Percentiles rank a stretch among this genome's conserved stretches.
phyloP scores from a whole-genome alignment of 495 filamentous ascomycete genomes.

The Bacidia rubella region DNA sequence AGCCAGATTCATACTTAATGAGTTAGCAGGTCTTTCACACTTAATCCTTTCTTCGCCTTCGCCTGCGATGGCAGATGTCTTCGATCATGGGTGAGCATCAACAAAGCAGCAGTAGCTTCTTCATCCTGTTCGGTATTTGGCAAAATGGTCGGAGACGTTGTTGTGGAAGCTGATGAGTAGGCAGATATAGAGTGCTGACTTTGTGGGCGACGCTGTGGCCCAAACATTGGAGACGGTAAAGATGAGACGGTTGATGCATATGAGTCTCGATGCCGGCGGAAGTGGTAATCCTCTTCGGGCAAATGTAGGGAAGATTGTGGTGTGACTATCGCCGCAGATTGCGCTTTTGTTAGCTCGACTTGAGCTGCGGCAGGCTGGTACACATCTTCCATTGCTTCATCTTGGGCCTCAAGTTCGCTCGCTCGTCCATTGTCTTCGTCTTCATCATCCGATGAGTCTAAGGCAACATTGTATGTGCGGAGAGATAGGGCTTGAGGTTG shows the following conservation, averaged over 20 bases:
- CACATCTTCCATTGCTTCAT: constrained; percentile 12
- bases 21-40: constrained; percentile 63
- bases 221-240: constrained; percentile 32
- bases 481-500: constrained; percentile 14
- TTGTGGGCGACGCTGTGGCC: constrained; percentile 15
- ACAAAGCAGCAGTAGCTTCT: constrained; percentile 64
- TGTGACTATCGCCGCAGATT: constrained; percentile 1
- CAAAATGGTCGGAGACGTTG: constrained; percentile 26
- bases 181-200: constrained; percentile 16
- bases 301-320: constrained; percentile 15
- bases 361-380: background rate
- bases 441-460: constrained; percentile 20
- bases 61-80: constrained; percentile 22
- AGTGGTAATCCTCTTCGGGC: constrained; percentile 19
- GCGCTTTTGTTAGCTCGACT: constrained; percentile 15
- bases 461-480: background rate
- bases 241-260: constrained; percentile 2
- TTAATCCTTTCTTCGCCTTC: constrained; percentile 42
- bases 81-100: constrained; percentile 66
- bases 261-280: constrained; percentile 20
- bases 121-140: constrained; percentile 40
- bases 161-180: constrained; percentile 16
- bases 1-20: too few relatives aligned
- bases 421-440: constrained; percentile 20
- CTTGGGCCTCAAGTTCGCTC: background rate